A percentile compares a stretch with the other conserved stretches of the same genome.
phyloP scores from a whole-genome alignment of 2,329 filamentous ascomycete species.

The Aspergillus hiratsukae region DNA sequence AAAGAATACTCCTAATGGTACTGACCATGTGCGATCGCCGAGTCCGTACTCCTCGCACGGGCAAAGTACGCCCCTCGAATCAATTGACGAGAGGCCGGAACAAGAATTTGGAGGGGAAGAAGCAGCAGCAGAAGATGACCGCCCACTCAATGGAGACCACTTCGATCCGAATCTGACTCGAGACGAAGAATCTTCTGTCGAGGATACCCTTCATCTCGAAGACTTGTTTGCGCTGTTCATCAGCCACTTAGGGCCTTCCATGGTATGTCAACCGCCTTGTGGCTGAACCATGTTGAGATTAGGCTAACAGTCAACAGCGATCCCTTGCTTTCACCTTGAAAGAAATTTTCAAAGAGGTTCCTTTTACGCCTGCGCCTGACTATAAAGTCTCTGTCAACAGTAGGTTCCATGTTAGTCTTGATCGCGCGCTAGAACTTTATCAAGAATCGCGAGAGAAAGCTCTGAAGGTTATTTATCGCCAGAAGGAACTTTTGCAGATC shows the following conservation, averaged over 20 bases:
- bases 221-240: slow-evolving; percentile 95
- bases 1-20: slow-evolving; percentile 12
- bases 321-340: slow-evolving; percentile 89
- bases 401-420: slow-evolving; percentile 73
- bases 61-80: slow-evolving; percentile 48
- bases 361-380: slow-evolving; percentile 66
- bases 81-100: slow-evolving; percentile 61
- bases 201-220: slow-evolving; percentile 48
- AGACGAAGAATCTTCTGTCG: slow-evolving; percentile 9
- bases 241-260: slow-evolving; percentile 79
- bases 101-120: slow-evolving; percentile 56
- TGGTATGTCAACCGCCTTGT: slow-evolving; percentile 46
- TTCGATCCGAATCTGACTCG: slow-evolving; percentile 4
- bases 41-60: slow-evolving; percentile 38
- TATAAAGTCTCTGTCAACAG: slow-evolving; percentile 71
- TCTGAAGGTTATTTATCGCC: slow-evolving; percentile 73
- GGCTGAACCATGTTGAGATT: neutral
- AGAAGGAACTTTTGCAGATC: slow-evolving; percentile 65
- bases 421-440: slow-evolving; percentile 76
- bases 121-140: slow-evolving; percentile 43
- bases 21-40: slow-evolving; percentile 16
- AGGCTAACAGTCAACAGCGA: slow-evolving; percentile 49
- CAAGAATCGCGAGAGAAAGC: slow-evolving; percentile 70
- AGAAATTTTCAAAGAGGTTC: slow-evolving; percentile 80
- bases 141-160: neutral